These are phyloP conservation scores for Gossypium raimondii DNA, from an alignment of 345 rosid genomes.

Conservation along the genomic window DNA sequence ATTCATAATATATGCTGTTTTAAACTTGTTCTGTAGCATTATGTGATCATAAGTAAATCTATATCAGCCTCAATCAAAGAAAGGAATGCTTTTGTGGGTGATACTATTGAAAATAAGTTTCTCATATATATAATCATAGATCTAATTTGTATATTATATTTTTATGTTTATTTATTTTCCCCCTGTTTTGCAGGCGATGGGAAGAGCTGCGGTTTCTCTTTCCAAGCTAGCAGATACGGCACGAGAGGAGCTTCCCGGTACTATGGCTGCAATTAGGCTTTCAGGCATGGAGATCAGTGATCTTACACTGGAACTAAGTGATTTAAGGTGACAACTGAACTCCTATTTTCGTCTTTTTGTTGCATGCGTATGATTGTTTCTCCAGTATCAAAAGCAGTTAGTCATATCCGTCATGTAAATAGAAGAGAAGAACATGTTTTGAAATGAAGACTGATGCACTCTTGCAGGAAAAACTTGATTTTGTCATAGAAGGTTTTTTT, in stretches of 20 bases:
- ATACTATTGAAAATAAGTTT: neutral
- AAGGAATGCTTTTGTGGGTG: neutral
- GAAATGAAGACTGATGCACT: neutral
- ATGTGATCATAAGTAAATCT: neutral
- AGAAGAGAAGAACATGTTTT: neutral
- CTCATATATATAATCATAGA: neutral
- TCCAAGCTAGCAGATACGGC: constrained; percentile 91
- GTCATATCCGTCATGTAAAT: neutral
- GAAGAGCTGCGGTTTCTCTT: constrained; percentile 83
- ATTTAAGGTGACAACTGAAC: constrained; percentile 56
- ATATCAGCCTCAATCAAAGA: neutral
- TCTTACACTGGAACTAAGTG: constrained; percentile 86
- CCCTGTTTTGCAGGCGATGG: constrained; percentile 53
- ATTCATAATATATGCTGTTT: neutral
- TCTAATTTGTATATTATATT: neutral
- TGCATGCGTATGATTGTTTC: neutral
- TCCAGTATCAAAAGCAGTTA: neutral
- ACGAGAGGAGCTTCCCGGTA: constrained; percentile 86
- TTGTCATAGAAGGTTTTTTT: neutral
- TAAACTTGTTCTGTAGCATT: neutral
- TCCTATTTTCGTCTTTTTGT: neutral
- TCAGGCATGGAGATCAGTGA: constrained; percentile 98
- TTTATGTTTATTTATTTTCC: neutral
- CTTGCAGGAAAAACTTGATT: neutral
- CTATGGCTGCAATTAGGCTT: constrained; percentile 89